Conservation (phyloP, 176 grass and related monocot genomes). For the Hyparrhenia diplandra region DNA sequence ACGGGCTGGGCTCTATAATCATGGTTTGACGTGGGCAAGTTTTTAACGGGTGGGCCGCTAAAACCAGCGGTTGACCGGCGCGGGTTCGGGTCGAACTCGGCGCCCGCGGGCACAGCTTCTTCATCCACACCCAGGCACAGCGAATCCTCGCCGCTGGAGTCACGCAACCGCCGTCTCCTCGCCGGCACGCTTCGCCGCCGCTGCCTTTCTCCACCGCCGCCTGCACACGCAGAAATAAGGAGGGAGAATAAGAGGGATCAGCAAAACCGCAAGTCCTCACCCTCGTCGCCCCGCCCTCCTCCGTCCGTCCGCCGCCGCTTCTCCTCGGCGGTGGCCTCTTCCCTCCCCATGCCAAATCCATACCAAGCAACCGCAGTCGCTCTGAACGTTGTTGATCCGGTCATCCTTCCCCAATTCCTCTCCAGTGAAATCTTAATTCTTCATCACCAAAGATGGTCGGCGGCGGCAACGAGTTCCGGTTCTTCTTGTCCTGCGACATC, state of each 20-base stretch:
- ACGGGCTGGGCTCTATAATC: not conserved
- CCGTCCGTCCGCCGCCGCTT: not conserved
- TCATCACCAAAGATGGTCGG: not conserved
- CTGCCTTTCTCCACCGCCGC: not conserved
- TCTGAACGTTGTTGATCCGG: not conserved
- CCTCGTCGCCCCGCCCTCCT: not conserved
- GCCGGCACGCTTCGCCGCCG: not conserved
- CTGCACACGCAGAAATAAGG: not conserved
- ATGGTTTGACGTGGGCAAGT: not conserved
- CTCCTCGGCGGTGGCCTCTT: not conserved
- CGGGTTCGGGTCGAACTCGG: not conserved
- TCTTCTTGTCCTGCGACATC: constrained; percentile 94
- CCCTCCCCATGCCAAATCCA: constrained; percentile 5
- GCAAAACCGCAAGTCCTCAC: not conserved
- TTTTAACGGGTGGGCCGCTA: not conserved
- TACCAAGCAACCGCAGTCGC: not conserved
- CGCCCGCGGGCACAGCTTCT: not conserved
- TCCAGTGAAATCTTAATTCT: not conserved
- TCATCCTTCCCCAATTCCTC: too few relatives aligned
- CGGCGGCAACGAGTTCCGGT: constrained; percentile 56
- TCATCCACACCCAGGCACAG: not conserved
- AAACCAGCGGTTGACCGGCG: not conserved
- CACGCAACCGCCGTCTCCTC: constrained; percentile 5
- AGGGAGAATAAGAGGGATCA: not conserved
- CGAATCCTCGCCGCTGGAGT: constrained; percentile 6